These are phyloP conservation scores for Candida sonorensis DNA, from an alignment of 805 yeast genomes.

Conservation along the genomic window DNA sequence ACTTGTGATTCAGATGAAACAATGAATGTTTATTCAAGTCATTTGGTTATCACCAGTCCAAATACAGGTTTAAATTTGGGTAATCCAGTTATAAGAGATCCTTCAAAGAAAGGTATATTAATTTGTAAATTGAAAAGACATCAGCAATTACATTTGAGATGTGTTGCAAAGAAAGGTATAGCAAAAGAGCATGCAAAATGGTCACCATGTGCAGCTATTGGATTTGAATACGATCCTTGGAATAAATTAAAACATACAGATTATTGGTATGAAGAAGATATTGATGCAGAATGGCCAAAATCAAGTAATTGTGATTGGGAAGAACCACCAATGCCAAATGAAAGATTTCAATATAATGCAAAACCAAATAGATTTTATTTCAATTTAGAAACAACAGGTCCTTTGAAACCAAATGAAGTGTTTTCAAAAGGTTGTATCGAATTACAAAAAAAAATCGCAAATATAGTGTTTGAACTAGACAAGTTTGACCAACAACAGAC, in stretches of 20 bases:
- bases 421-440: conserved; percentile 79
- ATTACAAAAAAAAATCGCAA: conserved; percentile 85
- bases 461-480: conserved; percentile 66
- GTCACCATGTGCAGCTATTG: conserved; percentile 95
- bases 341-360: conserved; percentile 77
- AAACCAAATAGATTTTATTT: conserved; percentile 76
- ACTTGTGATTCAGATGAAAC: conserved; percentile 78
- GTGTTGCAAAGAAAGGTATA: conserved; percentile 96
- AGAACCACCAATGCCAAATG: conserved; percentile 87
- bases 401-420: conserved; percentile 82
- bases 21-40: conserved; percentile 85
- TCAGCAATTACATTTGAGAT: conserved; percentile 81
- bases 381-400: conserved; percentile 90
- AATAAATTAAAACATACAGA: conserved; percentile 94
- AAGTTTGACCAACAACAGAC: conserved; percentile 28
- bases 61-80: conserved; percentile 46
- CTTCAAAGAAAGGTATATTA: conserved; percentile 74
- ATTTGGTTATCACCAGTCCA: conserved; percentile 40
- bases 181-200: conserved; percentile 98
- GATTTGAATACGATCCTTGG: conserved; percentile 99
- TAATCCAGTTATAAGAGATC: conserved; percentile 77
- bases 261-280: conserved; percentile 90
- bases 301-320: conserved; percentile 89
- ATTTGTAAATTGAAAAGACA: conserved; percentile 87
- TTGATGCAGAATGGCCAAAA: conserved; percentile 90